phyloP scores from a whole-genome alignment of 164 flowering plant species.

The Paratinospora sagittata region DNA sequence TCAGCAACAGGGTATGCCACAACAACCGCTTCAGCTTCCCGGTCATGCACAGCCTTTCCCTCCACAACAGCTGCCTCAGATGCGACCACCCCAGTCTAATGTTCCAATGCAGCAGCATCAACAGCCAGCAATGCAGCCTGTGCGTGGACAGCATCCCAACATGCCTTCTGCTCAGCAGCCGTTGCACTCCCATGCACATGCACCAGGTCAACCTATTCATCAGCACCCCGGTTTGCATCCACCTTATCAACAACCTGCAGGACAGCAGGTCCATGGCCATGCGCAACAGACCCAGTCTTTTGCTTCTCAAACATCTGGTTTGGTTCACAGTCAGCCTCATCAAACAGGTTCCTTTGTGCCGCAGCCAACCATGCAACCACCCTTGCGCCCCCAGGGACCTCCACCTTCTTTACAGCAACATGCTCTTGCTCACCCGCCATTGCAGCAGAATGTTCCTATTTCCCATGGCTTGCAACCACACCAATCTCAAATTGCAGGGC shows the following conservation, averaged over 20 bases:
- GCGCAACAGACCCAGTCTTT: slow-evolving; percentile 31
- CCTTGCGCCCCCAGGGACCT: slow-evolving; percentile 43
- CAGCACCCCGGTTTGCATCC: slow-evolving; percentile 43
- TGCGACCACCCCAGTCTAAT: slow-evolving; percentile 51
- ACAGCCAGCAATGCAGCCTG: slow-evolving; percentile 32
- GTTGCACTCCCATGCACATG: slow-evolving; percentile 33
- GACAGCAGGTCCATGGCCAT: slow-evolving; percentile 23
- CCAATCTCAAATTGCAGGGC: slow-evolving; percentile 38
- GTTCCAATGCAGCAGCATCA: slow-evolving; percentile 38
- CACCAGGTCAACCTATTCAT: slow-evolving; percentile 31
- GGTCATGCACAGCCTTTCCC: slow-evolving; percentile 33
- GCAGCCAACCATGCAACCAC: too few relatives aligned
- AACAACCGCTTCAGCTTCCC: slow-evolving; percentile 39
- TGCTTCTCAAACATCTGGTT: slow-evolving; percentile 30
- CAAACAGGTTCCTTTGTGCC: slow-evolving; percentile 26
- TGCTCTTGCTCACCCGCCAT: slow-evolving; percentile 31
- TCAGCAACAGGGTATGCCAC: slow-evolving; percentile 26
- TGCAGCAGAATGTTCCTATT: slow-evolving; percentile 30
- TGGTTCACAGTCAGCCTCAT: slow-evolving; percentile 30
- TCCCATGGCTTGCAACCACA: slow-evolving; percentile 35
- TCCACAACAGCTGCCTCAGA: slow-evolving; percentile 32
- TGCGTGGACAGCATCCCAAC: slow-evolving; percentile 36
- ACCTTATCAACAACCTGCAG: slow-evolving; percentile 33
- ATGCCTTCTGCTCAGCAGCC: slow-evolving; percentile 39
- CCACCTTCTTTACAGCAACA: slow-evolving; percentile 30